Evolutionary conservation across 2,329 filamentous ascomycete species (phyloP).

Genomic region (Botrytis pseudocinerea): DNA sequence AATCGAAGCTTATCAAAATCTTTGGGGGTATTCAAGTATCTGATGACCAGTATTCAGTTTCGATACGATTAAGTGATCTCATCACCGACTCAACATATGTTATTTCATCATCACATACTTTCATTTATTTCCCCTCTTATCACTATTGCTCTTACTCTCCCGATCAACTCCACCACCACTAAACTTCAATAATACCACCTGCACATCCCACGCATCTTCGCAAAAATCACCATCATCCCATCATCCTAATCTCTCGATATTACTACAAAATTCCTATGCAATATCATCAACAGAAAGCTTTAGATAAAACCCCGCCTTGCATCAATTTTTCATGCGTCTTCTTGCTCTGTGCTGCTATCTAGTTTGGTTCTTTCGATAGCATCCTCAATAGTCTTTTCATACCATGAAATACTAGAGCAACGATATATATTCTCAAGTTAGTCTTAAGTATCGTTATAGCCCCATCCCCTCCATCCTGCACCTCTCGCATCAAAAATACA

Average conservation of each 20-base stretch:
- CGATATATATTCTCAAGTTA: no score
- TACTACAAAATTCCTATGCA: neutral
- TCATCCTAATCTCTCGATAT: neutral
- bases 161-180: rapidly evolving
- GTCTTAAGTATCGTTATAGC: no score
- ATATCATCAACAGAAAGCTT: neutral
- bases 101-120: neutral
- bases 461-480: no score
- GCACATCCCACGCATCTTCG: neutral
- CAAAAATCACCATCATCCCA: neutral
- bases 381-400: no score
- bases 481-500: no score
- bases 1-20: neutral
- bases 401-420: no score
- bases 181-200: rapidly evolving
- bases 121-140: rapidly evolving
- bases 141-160: neutral
- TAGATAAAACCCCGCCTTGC: neutral
- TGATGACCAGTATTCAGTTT: neutral
- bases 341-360: rapidly evolving
- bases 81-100: neutral
- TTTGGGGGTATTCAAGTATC: neutral
- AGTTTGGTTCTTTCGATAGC: no score
- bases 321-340: neutral
- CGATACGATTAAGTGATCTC: neutral